Base-by-base conservation (phyloP, 2,329 filamentous ascomycete genomes). In the Monosporascus sp. region DNA sequence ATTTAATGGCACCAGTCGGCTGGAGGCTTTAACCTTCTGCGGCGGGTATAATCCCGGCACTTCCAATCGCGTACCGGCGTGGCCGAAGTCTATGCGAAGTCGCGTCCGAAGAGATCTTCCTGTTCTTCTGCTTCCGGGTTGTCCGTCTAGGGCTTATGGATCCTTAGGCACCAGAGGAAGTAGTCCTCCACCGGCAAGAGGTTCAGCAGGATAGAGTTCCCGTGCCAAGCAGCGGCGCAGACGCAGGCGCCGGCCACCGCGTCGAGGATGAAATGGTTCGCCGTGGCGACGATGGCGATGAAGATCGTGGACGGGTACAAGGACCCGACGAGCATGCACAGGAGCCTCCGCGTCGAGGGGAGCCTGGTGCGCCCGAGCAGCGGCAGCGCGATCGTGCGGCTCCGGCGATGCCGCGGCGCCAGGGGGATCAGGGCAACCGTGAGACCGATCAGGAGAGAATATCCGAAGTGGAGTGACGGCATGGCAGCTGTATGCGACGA, bases 401-500 rank as follows among this genome's bases (percentile, higher is more conserved):
- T 74, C 8, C 73, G 73, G 18, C 74, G 67, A 51, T 83, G 79
- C 22, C 79, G 72, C 24, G 78, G 75, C 9, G 77, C 70, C 1
- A 89, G 72, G 1, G 87, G 87, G 47, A 89, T 79, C 1, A 81
- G 82, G 60, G 82, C 80, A 53, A 89, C 77, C 4, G 86, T 89
- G 14, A 89, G 70, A 7, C 87, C 87, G 63, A 90, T 84, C 61
- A 90, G 78, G 31, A 90, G 79, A 3, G 84, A 86, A 71, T 90
- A 90, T 3, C 87, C 87, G 63, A 90, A 90, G 67, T 90, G 87
- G 17, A 90, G 75, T 0, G 83, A 87, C 1, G 87, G 87, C 87
- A 90, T 90, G 7, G 87, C 87, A 51, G 84, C 83, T 84, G 46
- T 2, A 7, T 8, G 11, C 25, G n/a, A 8, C 24, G 52, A 24